Conservation (phyloP, 441 rosid genomes). For the Erysimum pusillum region DNA sequence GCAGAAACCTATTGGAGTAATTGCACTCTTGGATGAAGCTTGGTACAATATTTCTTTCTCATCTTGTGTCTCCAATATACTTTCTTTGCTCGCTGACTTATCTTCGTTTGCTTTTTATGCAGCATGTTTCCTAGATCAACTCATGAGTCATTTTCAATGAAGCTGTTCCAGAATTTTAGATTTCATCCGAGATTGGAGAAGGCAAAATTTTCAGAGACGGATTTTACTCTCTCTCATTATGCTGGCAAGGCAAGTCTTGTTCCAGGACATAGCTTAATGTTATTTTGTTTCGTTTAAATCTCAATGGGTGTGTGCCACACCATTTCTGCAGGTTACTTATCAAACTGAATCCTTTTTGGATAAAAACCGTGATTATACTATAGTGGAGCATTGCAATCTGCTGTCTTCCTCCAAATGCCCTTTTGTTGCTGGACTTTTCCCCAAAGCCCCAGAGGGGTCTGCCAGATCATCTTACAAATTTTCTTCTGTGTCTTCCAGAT, state of each 20-base stretch:
- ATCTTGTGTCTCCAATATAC: conserved; percentile 16
- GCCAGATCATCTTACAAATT: conserved; percentile 93
- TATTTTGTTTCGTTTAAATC: conserved; percentile 39
- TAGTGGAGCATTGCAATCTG: conserved; percentile 92
- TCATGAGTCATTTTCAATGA: conserved; percentile 82
- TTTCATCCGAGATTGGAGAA: conserved; percentile 81
- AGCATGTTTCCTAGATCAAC: conserved; percentile 99
- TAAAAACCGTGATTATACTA: conserved; percentile 95
- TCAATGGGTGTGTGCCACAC: conserved; percentile 38
- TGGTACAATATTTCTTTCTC: conserved; percentile 63
- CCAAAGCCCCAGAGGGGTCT: conserved; percentile 70
- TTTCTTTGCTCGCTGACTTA: conserved; percentile 46
- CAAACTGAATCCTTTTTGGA: conserved; percentile 88
- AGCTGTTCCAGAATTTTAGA: conserved; percentile 80
- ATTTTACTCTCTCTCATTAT: conserved; percentile 89
- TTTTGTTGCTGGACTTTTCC: conserved; percentile 84
- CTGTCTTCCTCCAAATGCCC: conserved; percentile 87
- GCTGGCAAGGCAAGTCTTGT: conserved; percentile 93
- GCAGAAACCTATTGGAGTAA: conserved; percentile 98
- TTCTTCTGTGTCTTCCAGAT: conserved; percentile 92
- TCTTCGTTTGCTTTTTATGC: conserved; percentile 62
- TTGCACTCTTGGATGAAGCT: conserved; percentile 97
- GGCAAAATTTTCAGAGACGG: conserved; percentile 96
- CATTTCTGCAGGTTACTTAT: conserved; percentile 78
- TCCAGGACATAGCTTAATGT: conserved; percentile 24